Evolutionary conservation across 345 rosid species (phyloP).

Genomic region (Sonneratia caseolaris): DNA sequence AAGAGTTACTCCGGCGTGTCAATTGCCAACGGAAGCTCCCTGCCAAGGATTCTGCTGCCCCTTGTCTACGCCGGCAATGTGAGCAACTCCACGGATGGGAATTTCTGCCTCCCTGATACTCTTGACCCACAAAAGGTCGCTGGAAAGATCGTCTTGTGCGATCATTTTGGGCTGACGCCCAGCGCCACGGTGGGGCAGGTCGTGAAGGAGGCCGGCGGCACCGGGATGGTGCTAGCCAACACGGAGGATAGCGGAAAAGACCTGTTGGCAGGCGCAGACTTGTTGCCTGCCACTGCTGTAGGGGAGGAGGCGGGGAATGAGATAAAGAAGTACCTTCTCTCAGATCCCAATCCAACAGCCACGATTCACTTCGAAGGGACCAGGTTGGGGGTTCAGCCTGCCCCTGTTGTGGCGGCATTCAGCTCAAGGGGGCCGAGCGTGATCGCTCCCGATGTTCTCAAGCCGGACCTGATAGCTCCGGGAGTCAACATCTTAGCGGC

Average conservation of each 20-base stretch:
- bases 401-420: conserved; percentile 87
- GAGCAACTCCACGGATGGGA: conserved; percentile 45
- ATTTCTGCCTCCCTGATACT: conserved; percentile 38
- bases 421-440: conserved; percentile 88
- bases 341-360: conserved; percentile 48
- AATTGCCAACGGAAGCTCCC: conserved; percentile 30
- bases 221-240: conserved; percentile 54
- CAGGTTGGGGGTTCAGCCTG: conserved; percentile 57
- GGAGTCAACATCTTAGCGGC: conserved; percentile 79
- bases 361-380: conserved; percentile 56
- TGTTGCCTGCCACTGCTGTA: conserved; percentile 64
- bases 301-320: conserved; percentile 52
- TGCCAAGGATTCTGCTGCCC: conserved; percentile 33
- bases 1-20: conserved; percentile 46
- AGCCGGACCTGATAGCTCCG: conserved; percentile 84
- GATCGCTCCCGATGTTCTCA: conserved; percentile 54
- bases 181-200: conserved; percentile 49
- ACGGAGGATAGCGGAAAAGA: conserved; percentile 71
- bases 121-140: conserved; percentile 38
- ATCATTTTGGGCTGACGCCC: conserved; percentile 33
- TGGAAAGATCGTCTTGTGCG: conserved; percentile 63
- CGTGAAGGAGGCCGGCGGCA: conserved; percentile 54
- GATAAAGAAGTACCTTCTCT: conserved; percentile 38
- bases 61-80: conserved; percentile 63
- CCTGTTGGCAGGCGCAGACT: conserved; percentile 73